Evolutionary conservation across 768 basidiomycete genomes (phyloP).

Genomic region (Hygrocybe punicea): DNA sequence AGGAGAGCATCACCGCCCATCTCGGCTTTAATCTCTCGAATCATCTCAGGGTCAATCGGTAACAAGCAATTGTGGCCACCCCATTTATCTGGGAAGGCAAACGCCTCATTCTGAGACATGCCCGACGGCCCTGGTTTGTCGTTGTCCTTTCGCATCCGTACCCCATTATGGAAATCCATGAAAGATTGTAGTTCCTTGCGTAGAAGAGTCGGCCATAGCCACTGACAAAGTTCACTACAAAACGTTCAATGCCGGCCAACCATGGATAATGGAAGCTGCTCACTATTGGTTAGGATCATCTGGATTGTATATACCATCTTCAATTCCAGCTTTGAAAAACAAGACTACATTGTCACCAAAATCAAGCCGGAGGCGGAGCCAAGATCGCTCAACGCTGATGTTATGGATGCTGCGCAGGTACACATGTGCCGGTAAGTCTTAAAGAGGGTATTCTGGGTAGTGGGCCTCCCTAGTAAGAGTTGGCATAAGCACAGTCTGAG

Average conservation of each 20-base stretch:
- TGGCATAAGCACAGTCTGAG: not conserved
- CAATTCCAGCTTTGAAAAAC: conserved; percentile 19
- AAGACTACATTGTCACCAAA: conserved; percentile 28
- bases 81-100: conserved; percentile 15
- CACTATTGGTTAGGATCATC: conserved; percentile 8
- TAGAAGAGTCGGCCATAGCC: conserved; percentile 30
- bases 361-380: conserved; percentile 25
- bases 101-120: conserved; percentile 21
- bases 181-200: conserved; percentile 22
- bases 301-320: conserved; percentile 18
- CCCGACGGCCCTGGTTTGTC: conserved; percentile 23
- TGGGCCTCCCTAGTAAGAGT: conserved; percentile 20
- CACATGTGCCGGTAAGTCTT: conserved; percentile 26
- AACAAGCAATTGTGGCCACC: conserved; percentile 18
- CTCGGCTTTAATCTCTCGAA: conserved; percentile 20
- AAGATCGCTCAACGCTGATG: conserved; percentile 29
- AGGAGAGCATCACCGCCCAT: conserved; percentile 23
- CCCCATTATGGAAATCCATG: conserved; percentile 16
- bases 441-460: conserved; percentile 11
- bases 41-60: conserved; percentile 16
- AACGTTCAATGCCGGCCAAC: not conserved
- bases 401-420: conserved; percentile 30
- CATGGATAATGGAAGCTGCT: not conserved
- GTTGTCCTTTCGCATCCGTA: conserved; percentile 12
- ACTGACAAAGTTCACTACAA: conserved; percentile 25